phyloP scores from a whole-genome alignment of 1,284 basidiomycete species.

The Malassezia vespertilionis region DNA sequence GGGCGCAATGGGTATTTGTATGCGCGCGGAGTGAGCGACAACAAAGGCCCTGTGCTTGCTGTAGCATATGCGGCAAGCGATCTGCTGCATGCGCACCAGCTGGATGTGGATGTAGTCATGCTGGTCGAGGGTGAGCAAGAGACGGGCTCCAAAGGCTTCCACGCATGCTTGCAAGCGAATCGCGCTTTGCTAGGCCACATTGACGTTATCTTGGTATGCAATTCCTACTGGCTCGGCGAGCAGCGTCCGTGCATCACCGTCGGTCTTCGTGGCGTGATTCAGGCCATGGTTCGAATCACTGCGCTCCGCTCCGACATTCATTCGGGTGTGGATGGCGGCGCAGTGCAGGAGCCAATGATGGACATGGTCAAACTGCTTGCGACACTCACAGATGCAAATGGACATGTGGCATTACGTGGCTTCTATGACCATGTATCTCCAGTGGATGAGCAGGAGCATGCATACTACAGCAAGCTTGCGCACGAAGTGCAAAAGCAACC shows the following conservation, averaged over 20 bases:
- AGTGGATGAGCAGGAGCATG: slow-evolving; percentile 26
- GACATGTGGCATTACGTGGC: slow-evolving; percentile 60
- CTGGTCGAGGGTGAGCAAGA: slow-evolving; percentile 95
- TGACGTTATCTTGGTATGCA: slow-evolving; percentile 50
- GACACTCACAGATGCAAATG: slow-evolving; percentile 55
- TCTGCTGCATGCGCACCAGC: slow-evolving; percentile 60
- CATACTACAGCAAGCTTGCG: slow-evolving; percentile 44
- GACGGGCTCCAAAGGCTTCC: slow-evolving; percentile 74
- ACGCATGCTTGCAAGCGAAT: slow-evolving; percentile 61
- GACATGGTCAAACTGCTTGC: slow-evolving; percentile 76
- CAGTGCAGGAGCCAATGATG: slow-evolving; percentile 73
- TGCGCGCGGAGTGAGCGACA: slow-evolving; percentile 65
- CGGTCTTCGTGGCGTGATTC: slow-evolving; percentile 82
- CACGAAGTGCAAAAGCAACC: slow-evolving; percentile 7
- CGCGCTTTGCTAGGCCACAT: slow-evolving; percentile 50
- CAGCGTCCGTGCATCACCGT: slow-evolving; percentile 90
- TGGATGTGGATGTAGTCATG: slow-evolving; percentile 78
- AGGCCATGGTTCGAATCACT: slow-evolving; percentile 62
- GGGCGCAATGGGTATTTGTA: slow-evolving; percentile 87
- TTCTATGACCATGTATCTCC: slow-evolving; percentile 59
- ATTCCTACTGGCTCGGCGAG: slow-evolving; percentile 94
- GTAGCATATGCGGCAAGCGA: slow-evolving; percentile 78
- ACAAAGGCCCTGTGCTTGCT: slow-evolving; percentile 88
- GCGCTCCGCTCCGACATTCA: slow-evolving; percentile 61
- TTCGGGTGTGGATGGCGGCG: slow-evolving; percentile 86